Base-by-base conservation (phyloP, 2,329 filamentous ascomycete species). In the Cladosporium cucumerinum region DNA sequence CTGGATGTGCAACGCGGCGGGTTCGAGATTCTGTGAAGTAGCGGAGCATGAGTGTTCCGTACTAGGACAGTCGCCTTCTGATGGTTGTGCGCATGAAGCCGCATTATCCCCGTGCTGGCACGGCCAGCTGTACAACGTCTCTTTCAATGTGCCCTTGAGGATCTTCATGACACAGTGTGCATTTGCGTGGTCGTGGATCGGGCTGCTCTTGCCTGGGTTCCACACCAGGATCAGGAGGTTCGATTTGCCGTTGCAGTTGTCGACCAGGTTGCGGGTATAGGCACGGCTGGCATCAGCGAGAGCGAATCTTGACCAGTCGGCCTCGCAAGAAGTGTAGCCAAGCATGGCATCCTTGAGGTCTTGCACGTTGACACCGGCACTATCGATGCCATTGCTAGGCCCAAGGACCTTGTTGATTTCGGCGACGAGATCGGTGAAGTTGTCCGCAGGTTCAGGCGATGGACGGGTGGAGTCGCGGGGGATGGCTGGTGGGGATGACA, bases 111-210 rank as follows among this genome's bases (percentile, higher is more conserved):
- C 58, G 78, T 76, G 61, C 12, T 64, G 61, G 61, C 73, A 75
- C 1, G 93, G 93, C 79, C 90, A 93, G 60, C 85, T 84, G 77
- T 92, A 97, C 66, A 91, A 85, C 21, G 91, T 93, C 80, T 97
- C 93, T 71, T 87, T 90, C 66, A 97, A 81, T 67, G 82, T 85
- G 54, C 93, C 93, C 70, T 87, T 87, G 68, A 97, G 84, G 69
- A 94, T 88, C 77, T 88, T 96, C 92, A 97, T 97, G 71, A 97
- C 82, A 78, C 93, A 97, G 76, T 97, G 93, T 46, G 93, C 91
- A 67, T 94, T 91, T 51, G 80, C 79, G 70, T 83, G 81, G 65
- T 97, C 93, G 75, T 97, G 93, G 74, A 97, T 92, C 12, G 90
- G 89, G 72, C 90, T 94, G 43, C 86, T 86, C 78, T 92, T 92